A percentile compares a stretch with the other conserved stretches of the same genome.
These are phyloP conservation scores for Plenodomus tracheiphilus DNA, from an alignment of 2,329 filamentous ascomycete species.

Conservation along the genomic window DNA sequence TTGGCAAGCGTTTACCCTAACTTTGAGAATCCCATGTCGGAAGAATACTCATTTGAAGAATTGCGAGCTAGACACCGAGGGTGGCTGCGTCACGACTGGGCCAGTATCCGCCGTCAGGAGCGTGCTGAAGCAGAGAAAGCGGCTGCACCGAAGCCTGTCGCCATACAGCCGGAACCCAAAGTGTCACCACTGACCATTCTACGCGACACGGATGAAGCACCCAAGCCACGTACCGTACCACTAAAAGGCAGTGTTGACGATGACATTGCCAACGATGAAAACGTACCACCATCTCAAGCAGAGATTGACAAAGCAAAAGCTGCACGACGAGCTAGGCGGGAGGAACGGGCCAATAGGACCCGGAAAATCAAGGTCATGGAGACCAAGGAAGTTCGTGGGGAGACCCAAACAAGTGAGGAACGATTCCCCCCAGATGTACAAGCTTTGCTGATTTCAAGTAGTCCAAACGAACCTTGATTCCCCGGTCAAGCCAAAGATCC, in stretches of 20 bases:
- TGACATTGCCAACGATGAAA: constrained; percentile 50
- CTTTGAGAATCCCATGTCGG: constrained; percentile 64
- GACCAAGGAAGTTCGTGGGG: constrained; percentile 64
- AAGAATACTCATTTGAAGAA: constrained; percentile 90
- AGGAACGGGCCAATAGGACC: constrained; percentile 55
- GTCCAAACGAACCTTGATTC: constrained; percentile 94
- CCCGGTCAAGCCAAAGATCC: constrained; percentile 73
- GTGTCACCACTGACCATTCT: background rate
- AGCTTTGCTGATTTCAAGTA: constrained; percentile 44
- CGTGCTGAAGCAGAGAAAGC: constrained; percentile 29
- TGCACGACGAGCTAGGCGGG: constrained; percentile 51
- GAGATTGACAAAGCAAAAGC: constrained; percentile 62
- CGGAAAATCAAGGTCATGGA: constrained; percentile 76
- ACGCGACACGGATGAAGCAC: constrained; percentile 9
- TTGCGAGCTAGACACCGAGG: constrained; percentile 78
- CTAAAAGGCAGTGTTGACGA: constrained; percentile 42
- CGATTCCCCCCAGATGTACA: too few relatives aligned
- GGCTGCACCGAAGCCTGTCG: background rate
- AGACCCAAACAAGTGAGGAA: constrained; percentile 85
- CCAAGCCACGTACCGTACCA: constrained; percentile 32
- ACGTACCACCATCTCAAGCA: constrained; percentile 50
- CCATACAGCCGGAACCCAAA: background rate
- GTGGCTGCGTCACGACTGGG: constrained; percentile 61
- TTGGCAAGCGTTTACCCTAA: constrained; percentile 84
- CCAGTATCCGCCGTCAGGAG: constrained; percentile 36